Base-by-base conservation (phyloP, 1,284 basidiomycete species). In the Puccinia novopanici region DNA sequence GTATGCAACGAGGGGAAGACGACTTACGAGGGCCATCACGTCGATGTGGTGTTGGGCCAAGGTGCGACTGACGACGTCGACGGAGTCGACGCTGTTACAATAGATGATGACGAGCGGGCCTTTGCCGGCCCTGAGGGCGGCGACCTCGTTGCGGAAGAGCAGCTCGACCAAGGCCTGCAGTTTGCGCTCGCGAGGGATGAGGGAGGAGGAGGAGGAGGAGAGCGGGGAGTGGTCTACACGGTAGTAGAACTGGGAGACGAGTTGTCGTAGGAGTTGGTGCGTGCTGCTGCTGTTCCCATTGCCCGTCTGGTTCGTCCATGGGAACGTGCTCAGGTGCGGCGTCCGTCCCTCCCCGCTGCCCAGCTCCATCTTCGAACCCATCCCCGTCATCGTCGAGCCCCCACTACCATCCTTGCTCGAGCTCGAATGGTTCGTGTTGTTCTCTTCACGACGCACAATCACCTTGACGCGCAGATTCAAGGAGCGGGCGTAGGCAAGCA, bases 401-500 rank as follows among this genome's bases (percentile, higher is more conserved):
- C 24, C 13, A 55, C 15, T 59, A 34, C 54, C 30, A 74, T n/a
- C n/a, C n/a, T n/a, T n/a, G n/a, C n/a, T n/a, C n/a, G 72, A 10
- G 1, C 40, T 40, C n/a, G 57, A 52, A 15, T 45, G n/a, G n/a
- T n/a, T n/a, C n/a, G n/a, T 42, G 30, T 61, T 74, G 34, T 8
- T 74, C n/a, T 79, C 76, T 59, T 79, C 76, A 15, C 68, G 65
- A 5, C 76, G 50, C 10, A 79, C 76, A 37, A 79, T 55, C 3
- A 79, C 76, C 59, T 68, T 65, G 27, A 68, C 68, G 9, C 76
- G 76, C 12, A 79, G 17, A 30, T 79, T 79, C 6, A 79, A 30
- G 0, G 76, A 48, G 2, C 76, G 65, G 0, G 76, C 76, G 70
- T 97, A 91, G 85, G 95, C 96, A 81, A 95, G 89, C 22, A 97